Conservation (phyloP, 2,329 filamentous ascomycete genomes). For the Calonectria pteridis region DNA sequence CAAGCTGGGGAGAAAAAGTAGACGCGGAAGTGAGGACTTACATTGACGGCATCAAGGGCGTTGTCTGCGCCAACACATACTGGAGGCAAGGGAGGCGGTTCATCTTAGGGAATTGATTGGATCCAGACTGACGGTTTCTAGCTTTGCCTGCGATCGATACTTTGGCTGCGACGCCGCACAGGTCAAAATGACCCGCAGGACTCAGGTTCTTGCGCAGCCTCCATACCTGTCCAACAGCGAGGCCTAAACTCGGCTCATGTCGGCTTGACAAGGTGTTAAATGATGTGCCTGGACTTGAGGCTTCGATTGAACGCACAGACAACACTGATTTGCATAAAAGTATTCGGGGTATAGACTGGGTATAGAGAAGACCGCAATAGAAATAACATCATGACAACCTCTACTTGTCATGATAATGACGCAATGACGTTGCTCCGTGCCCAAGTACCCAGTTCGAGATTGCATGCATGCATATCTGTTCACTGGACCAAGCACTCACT, state of each 20-base stretch:
- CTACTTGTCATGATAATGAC: background rate
- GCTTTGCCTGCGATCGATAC: background rate
- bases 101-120: too few relatives aligned
- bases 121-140: background rate
- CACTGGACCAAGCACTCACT: background rate
- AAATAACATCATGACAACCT: background rate
- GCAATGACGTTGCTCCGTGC: background rate
- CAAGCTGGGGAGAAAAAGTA: background rate
- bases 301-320: background rate
- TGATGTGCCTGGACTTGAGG: background rate
- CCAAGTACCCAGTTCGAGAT: background rate
- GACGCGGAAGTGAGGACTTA: background rate
- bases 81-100: too few relatives aligned
- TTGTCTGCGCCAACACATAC: constrained; percentile 4
- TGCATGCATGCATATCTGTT: background rate
- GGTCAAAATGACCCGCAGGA: background rate
- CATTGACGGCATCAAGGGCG: constrained; percentile 4
- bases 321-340: background rate
- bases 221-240: background rate
- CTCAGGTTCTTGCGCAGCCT: background rate
- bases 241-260: background rate
- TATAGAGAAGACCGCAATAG: background rate
- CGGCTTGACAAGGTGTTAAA: background rate
- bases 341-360: background rate
- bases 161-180: background rate